These are phyloP conservation scores for Mycena indigotica DNA, from an alignment of 768 basidiomycete species.

Conservation along the genomic window DNA sequence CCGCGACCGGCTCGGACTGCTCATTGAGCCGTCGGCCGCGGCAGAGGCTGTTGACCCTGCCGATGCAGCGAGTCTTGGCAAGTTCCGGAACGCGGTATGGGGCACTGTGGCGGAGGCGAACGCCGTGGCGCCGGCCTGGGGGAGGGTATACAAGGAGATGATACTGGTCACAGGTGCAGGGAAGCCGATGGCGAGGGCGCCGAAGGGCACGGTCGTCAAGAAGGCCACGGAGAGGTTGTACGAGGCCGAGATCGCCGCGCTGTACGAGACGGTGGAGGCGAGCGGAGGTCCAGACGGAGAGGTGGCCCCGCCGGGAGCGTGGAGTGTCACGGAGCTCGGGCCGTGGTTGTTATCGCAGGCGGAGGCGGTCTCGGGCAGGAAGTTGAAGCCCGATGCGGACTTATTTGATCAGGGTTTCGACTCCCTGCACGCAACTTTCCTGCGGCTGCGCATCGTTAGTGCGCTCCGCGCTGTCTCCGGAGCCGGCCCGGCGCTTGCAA, in stretches of 20 bases:
- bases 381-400: constrained; percentile 21
- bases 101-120: constrained; percentile 47
- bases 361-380: constrained; percentile 12
- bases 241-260: not conserved
- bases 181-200: constrained; percentile 45
- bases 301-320: constrained; percentile 21
- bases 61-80: constrained; percentile 27
- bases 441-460: constrained; percentile 41
- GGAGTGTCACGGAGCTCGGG: constrained; percentile 17
- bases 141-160: constrained; percentile 53
- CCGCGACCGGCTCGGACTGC: constrained; percentile 13
- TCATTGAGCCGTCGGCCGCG: constrained; percentile 24
- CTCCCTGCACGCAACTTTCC: constrained; percentile 41
- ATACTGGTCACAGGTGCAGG: constrained; percentile 41
- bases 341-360: constrained; percentile 28
- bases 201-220: constrained; percentile 50
- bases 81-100: constrained; percentile 30
- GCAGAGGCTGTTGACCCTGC: constrained; percentile 1
- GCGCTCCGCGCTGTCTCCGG: constrained; percentile 27
- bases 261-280: constrained; percentile 27
- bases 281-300: constrained; percentile 16
- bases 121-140: constrained; percentile 40
- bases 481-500: constrained; percentile 12
- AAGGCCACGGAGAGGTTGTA: constrained; percentile 27
- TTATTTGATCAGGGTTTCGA: constrained; percentile 40